Evolutionary conservation across 805 yeast genomes (phyloP).

Genomic region (Suhomyces xylopsoci): DNA sequence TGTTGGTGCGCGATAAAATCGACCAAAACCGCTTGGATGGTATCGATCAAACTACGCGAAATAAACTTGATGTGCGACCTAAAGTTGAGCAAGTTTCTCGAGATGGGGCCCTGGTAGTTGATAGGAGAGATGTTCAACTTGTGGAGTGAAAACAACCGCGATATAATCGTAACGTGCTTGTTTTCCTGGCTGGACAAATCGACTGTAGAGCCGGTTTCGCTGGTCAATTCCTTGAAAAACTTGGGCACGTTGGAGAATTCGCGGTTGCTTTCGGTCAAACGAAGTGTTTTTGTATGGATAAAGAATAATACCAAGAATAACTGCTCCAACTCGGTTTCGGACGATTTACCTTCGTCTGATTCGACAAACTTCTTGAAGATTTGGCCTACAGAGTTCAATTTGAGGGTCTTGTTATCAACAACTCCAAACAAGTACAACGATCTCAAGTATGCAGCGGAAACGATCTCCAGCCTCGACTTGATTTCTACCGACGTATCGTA

Average conservation of each 20-base stretch:
- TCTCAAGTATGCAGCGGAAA: slow-evolving; percentile 56
- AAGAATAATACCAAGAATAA: slow-evolving; percentile 49
- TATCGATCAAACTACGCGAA: slow-evolving; percentile 47
- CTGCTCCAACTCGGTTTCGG: slow-evolving; percentile 31
- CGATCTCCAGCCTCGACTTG: slow-evolving; percentile 47
- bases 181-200: slow-evolving; percentile 42
- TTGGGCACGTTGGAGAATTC: slow-evolving; percentile 31
- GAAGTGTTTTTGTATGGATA: slow-evolving; percentile 33
- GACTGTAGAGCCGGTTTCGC: slow-evolving; percentile 1
- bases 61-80: slow-evolving; percentile 61
- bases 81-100: slow-evolving; percentile 61
- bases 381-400: slow-evolving; percentile 52
- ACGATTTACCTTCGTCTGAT: slow-evolving; percentile 11
- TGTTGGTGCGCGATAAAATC: slow-evolving; percentile 47
- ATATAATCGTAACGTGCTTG: slow-evolving; percentile 28
- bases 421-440: slow-evolving; percentile 51
- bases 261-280: slow-evolving; percentile 37
- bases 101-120: slow-evolving; percentile 64
- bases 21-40: slow-evolving; percentile 51
- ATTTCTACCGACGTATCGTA: slow-evolving; percentile 26
- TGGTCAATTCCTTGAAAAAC: slow-evolving; percentile 24
- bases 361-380: slow-evolving; percentile 36
- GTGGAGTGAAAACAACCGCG: slow-evolving; percentile 36
- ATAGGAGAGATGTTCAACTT: slow-evolving; percentile 39
- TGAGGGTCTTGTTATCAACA: slow-evolving; percentile 38